Conservation (phyloP, 331 rosid species). For the Saraca asoca region DNA sequence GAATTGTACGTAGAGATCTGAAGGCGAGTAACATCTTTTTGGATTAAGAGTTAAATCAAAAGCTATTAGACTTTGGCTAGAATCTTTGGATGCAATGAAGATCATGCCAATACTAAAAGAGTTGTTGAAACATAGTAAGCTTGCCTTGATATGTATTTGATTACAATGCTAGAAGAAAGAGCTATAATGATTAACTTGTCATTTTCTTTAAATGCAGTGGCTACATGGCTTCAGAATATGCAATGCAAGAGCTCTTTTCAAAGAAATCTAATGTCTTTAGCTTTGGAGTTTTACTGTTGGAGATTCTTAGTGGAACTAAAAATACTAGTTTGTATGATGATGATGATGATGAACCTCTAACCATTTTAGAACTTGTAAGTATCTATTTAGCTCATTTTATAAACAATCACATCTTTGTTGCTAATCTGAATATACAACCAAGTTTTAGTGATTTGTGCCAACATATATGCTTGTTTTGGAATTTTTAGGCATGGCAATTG, state of each 20-base stretch:
- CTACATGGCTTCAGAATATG: constrained; percentile 51
- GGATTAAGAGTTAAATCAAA: constrained; percentile 29
- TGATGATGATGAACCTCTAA: constrained; percentile 12
- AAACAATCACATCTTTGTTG: too few relatives aligned
- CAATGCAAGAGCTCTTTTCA: constrained; percentile 52
- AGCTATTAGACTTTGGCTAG: constrained; percentile 34
- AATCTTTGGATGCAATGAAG: constrained; percentile 30
- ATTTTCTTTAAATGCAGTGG: constrained; percentile 21
- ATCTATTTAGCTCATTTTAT: too few relatives aligned
- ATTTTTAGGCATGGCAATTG: constrained; percentile 31
- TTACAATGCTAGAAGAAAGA: neutral
- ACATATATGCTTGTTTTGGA: neutral
- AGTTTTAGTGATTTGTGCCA: neutral
- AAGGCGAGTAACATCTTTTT: constrained; percentile 29
- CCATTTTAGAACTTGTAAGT: constrained; percentile 42
- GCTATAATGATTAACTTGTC: neutral
- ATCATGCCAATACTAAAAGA: constrained; percentile 18
- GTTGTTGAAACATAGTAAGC: constrained; percentile 46
- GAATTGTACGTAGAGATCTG: constrained; percentile 30
- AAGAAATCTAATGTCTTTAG: constrained; percentile 57
- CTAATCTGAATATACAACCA: neutral
- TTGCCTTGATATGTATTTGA: neutral
- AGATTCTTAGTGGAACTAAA: constrained; percentile 47
- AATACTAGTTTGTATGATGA: constrained; percentile 40
- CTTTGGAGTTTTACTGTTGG: constrained; percentile 53